These are phyloP conservation scores for Ettlia oleoabundans DNA, from an alignment of 139 green algal genomes.

Conservation along the genomic window DNA sequence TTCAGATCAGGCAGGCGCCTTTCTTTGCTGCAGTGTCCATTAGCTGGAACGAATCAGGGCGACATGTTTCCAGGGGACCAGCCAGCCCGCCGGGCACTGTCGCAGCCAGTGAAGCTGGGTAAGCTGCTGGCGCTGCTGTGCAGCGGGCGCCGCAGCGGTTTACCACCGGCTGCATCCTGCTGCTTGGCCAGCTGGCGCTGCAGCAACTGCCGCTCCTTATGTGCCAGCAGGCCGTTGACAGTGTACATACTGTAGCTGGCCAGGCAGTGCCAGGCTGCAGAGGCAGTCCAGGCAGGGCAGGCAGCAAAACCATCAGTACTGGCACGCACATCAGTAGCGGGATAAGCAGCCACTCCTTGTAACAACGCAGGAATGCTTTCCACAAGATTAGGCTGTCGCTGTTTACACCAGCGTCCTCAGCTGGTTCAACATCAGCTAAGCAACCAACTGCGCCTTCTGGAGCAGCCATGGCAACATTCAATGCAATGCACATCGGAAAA, in stretches of 20 bases:
- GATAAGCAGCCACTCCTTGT: too few species aligned
- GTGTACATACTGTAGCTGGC: constrained; percentile 42
- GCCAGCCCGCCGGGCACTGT: constrained; percentile 7
- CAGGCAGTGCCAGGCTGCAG: constrained; percentile 67
- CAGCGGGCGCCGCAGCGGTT: constrained; percentile 25
- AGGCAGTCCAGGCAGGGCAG: neutral
- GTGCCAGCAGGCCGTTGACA: constrained; percentile 54
- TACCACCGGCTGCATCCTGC: neutral
- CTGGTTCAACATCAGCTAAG: constrained; percentile 36
- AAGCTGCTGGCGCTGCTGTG: constrained; percentile 29
- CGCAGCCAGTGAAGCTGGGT: neutral
- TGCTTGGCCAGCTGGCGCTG: neutral
- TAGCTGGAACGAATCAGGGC: neutral
- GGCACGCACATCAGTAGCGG: neutral
- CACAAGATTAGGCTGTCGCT: neutral
- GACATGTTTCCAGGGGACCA: neutral
- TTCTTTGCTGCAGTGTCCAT: neutral
- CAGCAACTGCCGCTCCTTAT: constrained; percentile 57
- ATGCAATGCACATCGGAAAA: too few species aligned
- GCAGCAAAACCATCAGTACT: neutral
- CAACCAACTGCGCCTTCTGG: too few species aligned
- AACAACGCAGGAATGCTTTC: too few species aligned
- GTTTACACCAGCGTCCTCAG: constrained; percentile 44
- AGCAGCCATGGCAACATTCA: too few species aligned
- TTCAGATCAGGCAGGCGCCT: too few species aligned